Percentiles rank a stretch among this genome's conserved stretches.
These are phyloP conservation scores for Microcos paniculata DNA, from an alignment of 345 rosid species.

Conservation along the genomic window DNA sequence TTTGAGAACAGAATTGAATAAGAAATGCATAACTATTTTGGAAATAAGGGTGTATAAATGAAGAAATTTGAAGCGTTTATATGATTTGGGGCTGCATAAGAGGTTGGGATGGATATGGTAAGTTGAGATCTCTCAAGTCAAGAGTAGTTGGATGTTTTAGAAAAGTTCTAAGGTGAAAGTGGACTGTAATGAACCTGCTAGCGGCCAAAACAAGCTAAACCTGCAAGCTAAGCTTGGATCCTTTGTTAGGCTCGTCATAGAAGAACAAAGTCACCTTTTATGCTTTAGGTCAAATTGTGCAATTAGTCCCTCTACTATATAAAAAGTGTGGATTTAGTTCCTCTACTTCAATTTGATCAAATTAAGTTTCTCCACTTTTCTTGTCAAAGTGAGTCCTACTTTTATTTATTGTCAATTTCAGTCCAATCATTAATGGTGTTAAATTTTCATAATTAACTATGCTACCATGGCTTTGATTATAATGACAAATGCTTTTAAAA, in stretches of 20 bases:
- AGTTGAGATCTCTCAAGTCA: not conserved
- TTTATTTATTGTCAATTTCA: too few species aligned
- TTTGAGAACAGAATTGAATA: not conserved
- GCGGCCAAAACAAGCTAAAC: too few species aligned
- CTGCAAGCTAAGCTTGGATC: not conserved
- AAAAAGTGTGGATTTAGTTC: too few species aligned
- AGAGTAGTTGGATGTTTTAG: not conserved
- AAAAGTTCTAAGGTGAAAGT: not conserved
- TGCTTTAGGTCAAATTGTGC: too few species aligned
- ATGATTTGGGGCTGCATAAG: not conserved
- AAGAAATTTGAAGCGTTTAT: not conserved
- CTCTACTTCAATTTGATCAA: too few species aligned
- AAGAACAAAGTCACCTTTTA: not conserved
- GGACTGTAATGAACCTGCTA: not conserved
- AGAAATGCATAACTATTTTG: not conserved
- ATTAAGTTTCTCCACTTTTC: too few species aligned
- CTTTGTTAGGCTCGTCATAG: not conserved
- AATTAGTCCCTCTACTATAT: too few species aligned
- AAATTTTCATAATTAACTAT: too few species aligned
- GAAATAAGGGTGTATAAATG: not conserved
- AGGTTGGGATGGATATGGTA: not conserved
- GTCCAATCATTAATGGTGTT: too few species aligned
- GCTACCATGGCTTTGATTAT: too few species aligned
- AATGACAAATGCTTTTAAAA: too few species aligned
- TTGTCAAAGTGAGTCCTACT: too few species aligned